Base-by-base conservation (phyloP, 257 asterid genomes). In the Solanum pinnatisectum region DNA sequence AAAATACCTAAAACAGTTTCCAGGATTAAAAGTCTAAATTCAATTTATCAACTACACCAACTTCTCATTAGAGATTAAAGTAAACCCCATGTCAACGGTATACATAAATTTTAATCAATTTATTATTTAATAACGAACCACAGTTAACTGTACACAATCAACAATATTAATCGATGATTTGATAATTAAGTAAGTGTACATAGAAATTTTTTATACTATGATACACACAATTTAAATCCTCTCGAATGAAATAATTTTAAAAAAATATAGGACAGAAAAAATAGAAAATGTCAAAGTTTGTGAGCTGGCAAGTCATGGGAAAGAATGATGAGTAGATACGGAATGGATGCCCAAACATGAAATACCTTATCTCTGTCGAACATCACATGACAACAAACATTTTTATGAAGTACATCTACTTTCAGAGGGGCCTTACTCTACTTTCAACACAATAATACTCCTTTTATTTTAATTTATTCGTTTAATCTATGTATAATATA, bases 331-430 rank as follows among this genome's bases (percentile, higher is more conserved):
- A 35, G 16, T 36, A 12, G 81, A 35, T 11, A 9, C 4, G 30
- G 83, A 74, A 74, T 74, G 84, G 84, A 77, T 13, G 13, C 23
- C 60, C 60, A 40, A 40, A 42, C 35, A 71, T 74, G 40, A 77
- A 37, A 87, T 88, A 89, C 90, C 90, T 89, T 87, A 90, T 90
- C 90, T 85, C 86, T 30, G 86, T 87, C 87, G 89, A 91, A 86
- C 72, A 89, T 88, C 89, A 86, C 88, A 83, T 85, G 22, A 77
- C 32, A 27, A 40, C 36, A 77, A 74, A 67, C 7, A 52, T 90
- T 86, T 56, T 87, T 56, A 90, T 44, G n/a, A n/a, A n/a, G 52
- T 44, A 44, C 52, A 44, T 44, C 52, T 44, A 44, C 52, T 44
- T 16, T 44, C 52, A 44, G 52, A 0, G 49, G 52, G 52, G 52